Percentiles rank a stretch among this genome's conserved stretches.
phyloP scores from a whole-genome alignment of 2,329 filamentous ascomycete genomes.

The Colletotrichum cuscutae region DNA sequence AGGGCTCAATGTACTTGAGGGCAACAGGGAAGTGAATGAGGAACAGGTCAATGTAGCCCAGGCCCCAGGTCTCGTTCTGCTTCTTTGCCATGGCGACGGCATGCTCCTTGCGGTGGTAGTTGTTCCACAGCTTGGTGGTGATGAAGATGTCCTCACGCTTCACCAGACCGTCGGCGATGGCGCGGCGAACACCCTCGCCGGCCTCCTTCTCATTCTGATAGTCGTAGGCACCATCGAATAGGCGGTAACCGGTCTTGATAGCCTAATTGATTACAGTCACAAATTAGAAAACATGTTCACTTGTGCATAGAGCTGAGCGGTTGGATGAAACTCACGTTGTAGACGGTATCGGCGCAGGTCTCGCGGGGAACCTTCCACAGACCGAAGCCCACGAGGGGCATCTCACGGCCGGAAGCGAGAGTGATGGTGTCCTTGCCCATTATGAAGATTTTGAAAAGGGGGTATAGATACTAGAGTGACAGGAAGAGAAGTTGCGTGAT shows the following conservation, averaged over 20 bases:
- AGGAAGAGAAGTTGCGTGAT: background rate
- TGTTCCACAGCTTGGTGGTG: constrained; percentile 87
- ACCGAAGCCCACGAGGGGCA: constrained; percentile 72
- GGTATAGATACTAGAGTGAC: background rate
- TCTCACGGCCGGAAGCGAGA: constrained; percentile 57
- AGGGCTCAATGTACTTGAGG: constrained; percentile 54
- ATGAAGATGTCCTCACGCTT: constrained; percentile 85
- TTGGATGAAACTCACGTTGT: constrained; percentile 54
- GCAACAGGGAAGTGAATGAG: constrained; percentile 72
- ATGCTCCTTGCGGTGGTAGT: constrained; percentile 74
- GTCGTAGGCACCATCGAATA: constrained; percentile 64
- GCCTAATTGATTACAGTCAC: constrained; percentile 40
- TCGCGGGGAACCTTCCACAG: constrained; percentile 74
- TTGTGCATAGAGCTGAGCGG: background rate
- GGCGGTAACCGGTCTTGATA: constrained; percentile 63
- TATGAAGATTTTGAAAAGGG: background rate
- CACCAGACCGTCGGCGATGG: constrained; percentile 67
- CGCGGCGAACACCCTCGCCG: constrained; percentile 69
- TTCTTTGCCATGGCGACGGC: constrained; percentile 70
- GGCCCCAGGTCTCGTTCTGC: constrained; percentile 69
- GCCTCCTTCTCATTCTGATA: constrained; percentile 75
- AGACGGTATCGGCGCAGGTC: constrained; percentile 65
- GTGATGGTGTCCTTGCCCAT: constrained; percentile 51
- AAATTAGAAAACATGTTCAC: background rate
- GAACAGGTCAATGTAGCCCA: constrained; percentile 76